A percentile compares a stretch with the other conserved stretches of the same genome.
phyloP scores from a whole-genome alignment of 2,329 filamentous ascomycete species.

The Akanthomyces dipterigenus region DNA sequence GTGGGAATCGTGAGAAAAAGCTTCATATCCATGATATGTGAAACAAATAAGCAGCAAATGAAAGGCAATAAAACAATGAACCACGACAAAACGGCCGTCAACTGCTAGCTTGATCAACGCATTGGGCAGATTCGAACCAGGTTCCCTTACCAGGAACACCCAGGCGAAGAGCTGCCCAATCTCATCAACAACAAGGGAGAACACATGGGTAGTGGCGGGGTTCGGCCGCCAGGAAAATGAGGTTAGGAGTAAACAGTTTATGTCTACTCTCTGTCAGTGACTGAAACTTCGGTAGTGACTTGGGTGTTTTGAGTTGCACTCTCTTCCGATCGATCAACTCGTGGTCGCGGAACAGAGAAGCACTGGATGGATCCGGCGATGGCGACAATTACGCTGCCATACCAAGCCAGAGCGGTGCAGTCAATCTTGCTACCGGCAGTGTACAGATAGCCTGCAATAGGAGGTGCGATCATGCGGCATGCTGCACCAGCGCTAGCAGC shows the following conservation, averaged over 20 bases:
- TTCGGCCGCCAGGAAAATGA: neutral
- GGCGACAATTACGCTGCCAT: conserved; percentile 52
- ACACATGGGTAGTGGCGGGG: neutral
- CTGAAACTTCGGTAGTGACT: conserved; percentile 25
- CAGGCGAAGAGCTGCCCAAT: conserved; percentile 5
- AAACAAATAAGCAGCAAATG: neutral
- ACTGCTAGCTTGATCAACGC: conserved; percentile 7
- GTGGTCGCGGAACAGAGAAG: conserved; percentile 41
- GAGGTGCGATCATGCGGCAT: conserved; percentile 61
- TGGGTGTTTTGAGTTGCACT: conserved; percentile 16
- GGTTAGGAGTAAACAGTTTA: neutral
- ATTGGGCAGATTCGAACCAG: neutral
- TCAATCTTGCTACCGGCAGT: conserved; percentile 50
- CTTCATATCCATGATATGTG: neutral
- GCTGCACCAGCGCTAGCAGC: conserved; percentile 59
- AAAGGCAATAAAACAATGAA: neutral
- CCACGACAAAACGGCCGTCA: neutral
- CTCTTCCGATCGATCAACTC: conserved; percentile 25
- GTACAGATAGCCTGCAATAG: conserved; percentile 57
- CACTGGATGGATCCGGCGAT: conserved; percentile 52
- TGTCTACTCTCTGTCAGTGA: conserved; percentile 9
- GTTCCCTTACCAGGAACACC: conserved; percentile 11
- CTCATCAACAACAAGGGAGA: conserved; percentile 4
- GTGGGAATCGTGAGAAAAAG: conserved; percentile 7
- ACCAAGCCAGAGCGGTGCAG: conserved; percentile 58